Base-by-base conservation (phyloP, 805 yeast genomes). In the Diddensiella santjacobensis region DNA sequence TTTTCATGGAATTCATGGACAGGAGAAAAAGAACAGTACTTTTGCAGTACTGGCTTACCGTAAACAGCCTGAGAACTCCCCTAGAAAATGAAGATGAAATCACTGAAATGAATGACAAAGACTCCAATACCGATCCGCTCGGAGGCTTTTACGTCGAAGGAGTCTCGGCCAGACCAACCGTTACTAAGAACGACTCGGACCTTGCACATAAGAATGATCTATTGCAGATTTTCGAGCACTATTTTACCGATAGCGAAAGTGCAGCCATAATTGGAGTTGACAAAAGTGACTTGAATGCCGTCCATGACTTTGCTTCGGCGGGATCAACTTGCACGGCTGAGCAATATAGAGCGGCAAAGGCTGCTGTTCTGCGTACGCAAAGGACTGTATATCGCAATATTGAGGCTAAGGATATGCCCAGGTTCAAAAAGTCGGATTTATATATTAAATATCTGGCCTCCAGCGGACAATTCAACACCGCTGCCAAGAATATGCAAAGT, bases 41-140 rank as follows among this genome's bases (percentile, higher is more conserved):
- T 23, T 58, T 87, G 3, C 81, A 81, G 39, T 80, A 79, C 51
- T 85, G 89, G 87, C 61, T 76, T 3, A 74, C 78, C 1, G 83
- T 87, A 2, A 84, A 87, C 51, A 71, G 76, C 0, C 73, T 87
- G 33, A 79, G 80, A 56, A 84, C 84, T 42, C 96, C 96, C 0
- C 63, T 89, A 15, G 87, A 81, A 52, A 84, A 77, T 1, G 52
- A 60, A 3, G 67, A 61, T 35, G 48, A 60, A 3, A 64, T 66
- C 37, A 61, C 67, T 10, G 48, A 40, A 17, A 43, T 45, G 3
- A 46, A 24, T 8, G 49, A 51, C 6, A 37, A 31, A 44, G 45
- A 49, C 46, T 38, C 52, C 35, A 30, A 47, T 41, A 39, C 51
- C 31, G 63, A 61, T 50, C 56, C 62, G 2, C 47, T 58, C 3